Evolutionary conservation across 2,329 filamentous ascomycete genomes (phyloP).

Genomic region (Phyllosticta citriasiana): DNA sequence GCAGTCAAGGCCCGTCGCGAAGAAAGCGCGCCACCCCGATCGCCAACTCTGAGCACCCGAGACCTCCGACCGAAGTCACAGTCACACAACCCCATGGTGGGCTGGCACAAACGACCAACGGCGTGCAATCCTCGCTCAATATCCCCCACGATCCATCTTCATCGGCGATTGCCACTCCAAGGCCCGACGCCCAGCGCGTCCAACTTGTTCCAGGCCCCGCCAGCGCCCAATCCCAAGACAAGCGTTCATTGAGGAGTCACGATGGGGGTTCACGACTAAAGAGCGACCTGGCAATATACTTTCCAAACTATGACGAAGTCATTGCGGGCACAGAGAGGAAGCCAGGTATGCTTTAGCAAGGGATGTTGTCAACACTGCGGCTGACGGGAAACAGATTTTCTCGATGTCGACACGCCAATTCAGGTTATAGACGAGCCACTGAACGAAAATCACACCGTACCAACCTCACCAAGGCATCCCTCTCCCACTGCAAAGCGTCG

Average conservation of each 20-base stretch:
- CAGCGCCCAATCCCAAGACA: constrained; percentile 38
- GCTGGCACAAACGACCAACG: constrained; percentile 34
- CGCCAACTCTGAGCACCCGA: constrained; percentile 14
- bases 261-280: constrained; percentile 74
- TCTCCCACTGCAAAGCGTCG: constrained; percentile 1
- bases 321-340: constrained; percentile 77
- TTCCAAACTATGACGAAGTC: constrained; percentile 88
- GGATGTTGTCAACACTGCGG: background rate
- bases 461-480: background rate
- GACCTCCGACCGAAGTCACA: constrained; percentile 34
- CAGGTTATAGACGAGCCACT: constrained; percentile 53
- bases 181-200: constrained; percentile 19
- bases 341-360: constrained; percentile 47
- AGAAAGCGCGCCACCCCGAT: constrained; percentile 8
- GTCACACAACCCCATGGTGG: constrained; percentile 33
- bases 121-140: constrained; percentile 27
- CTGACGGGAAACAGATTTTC: constrained; percentile 47
- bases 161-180: constrained; percentile 23
- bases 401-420: constrained; percentile 64
- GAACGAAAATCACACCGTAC: background rate
- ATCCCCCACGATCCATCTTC: constrained; percentile 24
- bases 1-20: constrained; percentile 10
- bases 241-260: constrained; percentile 73
- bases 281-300: constrained; percentile 84
- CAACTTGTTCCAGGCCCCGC: constrained; percentile 13